Evolutionary conservation across 2,329 filamentous ascomycete genomes (phyloP).

Genomic region (Blastomyces percursus): DNA sequence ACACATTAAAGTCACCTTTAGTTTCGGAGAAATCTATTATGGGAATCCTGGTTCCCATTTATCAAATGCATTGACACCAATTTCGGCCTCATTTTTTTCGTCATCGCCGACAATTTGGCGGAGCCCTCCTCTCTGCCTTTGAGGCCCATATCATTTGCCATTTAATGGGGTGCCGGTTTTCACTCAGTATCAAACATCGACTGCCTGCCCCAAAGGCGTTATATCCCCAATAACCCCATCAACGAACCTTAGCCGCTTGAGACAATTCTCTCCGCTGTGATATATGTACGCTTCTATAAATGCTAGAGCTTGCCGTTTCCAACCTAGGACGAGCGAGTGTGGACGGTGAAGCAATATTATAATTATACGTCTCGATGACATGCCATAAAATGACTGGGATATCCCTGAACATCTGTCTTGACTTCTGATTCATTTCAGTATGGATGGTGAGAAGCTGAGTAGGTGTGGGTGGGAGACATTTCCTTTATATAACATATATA

Average conservation of each 20-base stretch:
- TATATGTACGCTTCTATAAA: constrained; percentile 33
- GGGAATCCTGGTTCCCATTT: not conserved
- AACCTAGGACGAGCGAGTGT: constrained; percentile 44
- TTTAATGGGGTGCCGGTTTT: not conserved
- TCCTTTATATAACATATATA: constrained; percentile 5
- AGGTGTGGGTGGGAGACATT: constrained; percentile 36
- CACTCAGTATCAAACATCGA: not conserved
- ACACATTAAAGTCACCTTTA: not conserved
- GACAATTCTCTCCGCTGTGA: not conserved
- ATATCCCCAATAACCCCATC: not conserved
- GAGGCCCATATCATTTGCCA: not conserved
- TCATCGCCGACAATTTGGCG: not conserved
- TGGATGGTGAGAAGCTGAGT: constrained; percentile 34
- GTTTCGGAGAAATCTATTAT: not conserved
- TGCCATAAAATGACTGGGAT: constrained; percentile 17
- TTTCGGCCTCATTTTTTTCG: not conserved
- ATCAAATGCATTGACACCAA: not conserved
- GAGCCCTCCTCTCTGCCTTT: not conserved
- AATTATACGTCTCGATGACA: constrained; percentile 20
- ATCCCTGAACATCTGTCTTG: constrained; percentile 29
- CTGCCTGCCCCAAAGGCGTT: not conserved
- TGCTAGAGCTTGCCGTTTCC: constrained; percentile 48
- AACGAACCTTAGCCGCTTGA: not conserved
- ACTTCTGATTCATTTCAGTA: constrained; percentile 37
- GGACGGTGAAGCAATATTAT: constrained; percentile 48